Percentiles rank a stretch among this genome's conserved stretches.
Conservation (phyloP, 208 protist species). For the Trypanosoma avium region DNA sequence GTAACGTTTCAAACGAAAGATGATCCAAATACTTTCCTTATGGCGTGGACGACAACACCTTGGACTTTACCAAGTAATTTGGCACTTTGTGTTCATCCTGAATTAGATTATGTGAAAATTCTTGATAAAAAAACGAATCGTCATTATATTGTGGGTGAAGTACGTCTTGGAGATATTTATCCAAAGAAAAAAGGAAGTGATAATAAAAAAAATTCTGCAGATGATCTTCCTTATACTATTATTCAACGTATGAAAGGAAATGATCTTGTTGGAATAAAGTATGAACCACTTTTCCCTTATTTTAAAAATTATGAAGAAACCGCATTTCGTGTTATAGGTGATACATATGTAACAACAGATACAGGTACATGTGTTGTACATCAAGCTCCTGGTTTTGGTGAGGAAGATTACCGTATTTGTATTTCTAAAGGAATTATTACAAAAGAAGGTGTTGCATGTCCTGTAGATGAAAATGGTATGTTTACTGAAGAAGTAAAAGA, state of each 20-base stretch:
- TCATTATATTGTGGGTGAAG: conserved; percentile 87
- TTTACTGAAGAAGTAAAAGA: conserved; percentile 97
- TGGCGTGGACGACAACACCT: conserved; percentile 99
- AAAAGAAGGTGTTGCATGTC: conserved; percentile 89
- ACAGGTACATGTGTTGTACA: conserved; percentile 99
- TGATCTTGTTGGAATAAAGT: conserved; percentile 91
- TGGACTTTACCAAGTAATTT: conserved; percentile 99
- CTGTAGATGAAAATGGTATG: conserved; percentile 98
- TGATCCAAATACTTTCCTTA: conserved; percentile 84
- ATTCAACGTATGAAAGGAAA: conserved; percentile 85
- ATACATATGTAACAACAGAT: conserved; percentile 97
- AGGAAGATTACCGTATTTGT: conserved; percentile 99
- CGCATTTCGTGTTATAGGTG: conserved; percentile 94
- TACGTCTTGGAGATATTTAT: conserved; percentile 73
- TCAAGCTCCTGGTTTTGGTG: conserved; percentile 99
- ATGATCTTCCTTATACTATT: conserved; percentile 63
- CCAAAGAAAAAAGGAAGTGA: conserved; percentile 49
- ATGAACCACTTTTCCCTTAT: conserved; percentile 97
- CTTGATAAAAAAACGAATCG: conserved; percentile 82
- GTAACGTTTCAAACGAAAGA: conserved; percentile 91
- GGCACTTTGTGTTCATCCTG: conserved; percentile 97
- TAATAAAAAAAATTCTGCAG: conserved; percentile 34
- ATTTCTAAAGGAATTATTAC: conserved; percentile 93
- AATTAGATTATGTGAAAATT: conserved; percentile 98
- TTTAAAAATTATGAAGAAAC: conserved; percentile 76